phyloP scores from a whole-genome alignment of 225 moss, liverwort and hornwort genomes.

The Sphagnum contortum region DNA sequence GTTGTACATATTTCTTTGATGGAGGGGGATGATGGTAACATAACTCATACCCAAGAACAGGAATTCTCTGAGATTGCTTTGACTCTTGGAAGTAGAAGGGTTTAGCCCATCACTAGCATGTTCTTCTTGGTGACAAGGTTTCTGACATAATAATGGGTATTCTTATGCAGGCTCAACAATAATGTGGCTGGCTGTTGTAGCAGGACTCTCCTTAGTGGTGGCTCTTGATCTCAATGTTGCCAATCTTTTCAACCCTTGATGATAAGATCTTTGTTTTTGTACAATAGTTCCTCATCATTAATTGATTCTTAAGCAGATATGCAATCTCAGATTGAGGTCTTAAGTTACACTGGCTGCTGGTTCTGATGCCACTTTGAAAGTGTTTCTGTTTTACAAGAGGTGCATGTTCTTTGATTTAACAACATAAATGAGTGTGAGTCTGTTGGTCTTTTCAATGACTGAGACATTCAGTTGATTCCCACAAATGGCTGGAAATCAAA shows the following conservation, averaged over 20 bases:
- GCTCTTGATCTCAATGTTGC: constrained; percentile 37
- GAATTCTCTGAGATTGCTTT: background rate
- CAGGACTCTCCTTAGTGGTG: constrained; percentile 34
- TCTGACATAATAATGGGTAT: background rate
- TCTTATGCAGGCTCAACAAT: constrained; percentile 12
- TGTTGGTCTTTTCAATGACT: no score
- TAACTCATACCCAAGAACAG: background rate
- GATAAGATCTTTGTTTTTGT: constrained; percentile 16
- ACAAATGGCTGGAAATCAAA: no score
- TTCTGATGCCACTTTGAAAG: no score
- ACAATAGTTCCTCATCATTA: no score
- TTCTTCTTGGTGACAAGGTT: background rate
- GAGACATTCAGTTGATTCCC: no score
- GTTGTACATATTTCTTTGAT: background rate
- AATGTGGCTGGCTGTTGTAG: constrained; percentile 33
- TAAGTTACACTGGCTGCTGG: no score
- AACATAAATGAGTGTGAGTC: no score
- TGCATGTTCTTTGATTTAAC: no score
- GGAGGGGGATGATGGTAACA: background rate
- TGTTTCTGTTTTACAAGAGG: no score
- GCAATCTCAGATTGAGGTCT: no score
- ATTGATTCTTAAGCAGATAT: no score
- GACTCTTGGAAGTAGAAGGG: background rate
- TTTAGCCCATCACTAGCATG: background rate
- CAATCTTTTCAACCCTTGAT: constrained; percentile 47